phyloP scores from a whole-genome alignment of 495 filamentous ascomycete genomes.

The Pseudoneurospora amorphoporcata region DNA sequence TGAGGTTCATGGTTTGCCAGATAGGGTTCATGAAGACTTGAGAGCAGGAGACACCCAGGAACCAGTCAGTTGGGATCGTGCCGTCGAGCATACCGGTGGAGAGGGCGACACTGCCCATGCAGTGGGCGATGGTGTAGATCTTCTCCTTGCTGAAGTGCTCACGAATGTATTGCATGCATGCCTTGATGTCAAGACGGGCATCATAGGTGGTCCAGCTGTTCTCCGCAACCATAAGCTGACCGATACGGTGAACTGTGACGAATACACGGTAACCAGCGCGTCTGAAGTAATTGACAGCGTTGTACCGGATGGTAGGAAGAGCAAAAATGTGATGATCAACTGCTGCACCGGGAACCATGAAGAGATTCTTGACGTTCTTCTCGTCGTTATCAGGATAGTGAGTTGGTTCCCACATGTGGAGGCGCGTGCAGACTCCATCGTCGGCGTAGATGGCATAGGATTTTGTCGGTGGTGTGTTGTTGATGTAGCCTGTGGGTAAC shows the following conservation, averaged over 20 bases:
- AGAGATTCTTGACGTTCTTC: conserved; percentile 33
- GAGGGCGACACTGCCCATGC: conserved; percentile 54
- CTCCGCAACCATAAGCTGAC: conserved; percentile 43
- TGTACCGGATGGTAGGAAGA: conserved; percentile 53
- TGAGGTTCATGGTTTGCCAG: conserved; percentile 46
- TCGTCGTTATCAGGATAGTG: conserved; percentile 14
- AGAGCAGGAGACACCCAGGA: conserved; percentile 50
- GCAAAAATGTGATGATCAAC: conserved; percentile 56
- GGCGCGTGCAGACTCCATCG: conserved; percentile 43
- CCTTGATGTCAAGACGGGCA: conserved; percentile 50
- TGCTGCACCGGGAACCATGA: conserved; percentile 52
- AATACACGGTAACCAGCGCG: conserved; percentile 49
- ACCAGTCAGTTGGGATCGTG: conserved; percentile 46
- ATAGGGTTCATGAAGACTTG: conserved; percentile 58
- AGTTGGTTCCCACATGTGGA: conserved; percentile 48
- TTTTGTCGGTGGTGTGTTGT: conserved; percentile 31
- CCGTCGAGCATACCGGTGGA: conserved; percentile 53
- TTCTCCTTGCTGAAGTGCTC: conserved; percentile 21
- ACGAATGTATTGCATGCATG: conserved; percentile 47
- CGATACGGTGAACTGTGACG: conserved; percentile 50
- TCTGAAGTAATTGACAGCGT: conserved; percentile 56
- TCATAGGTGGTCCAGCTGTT: conserved; percentile 50
- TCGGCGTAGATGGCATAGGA: conserved; percentile 32
- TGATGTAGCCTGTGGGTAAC: conserved; percentile 37
- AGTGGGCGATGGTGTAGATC: conserved; percentile 55